Evolutionary conservation across 805 yeast species (phyloP).

Genomic region (Cyberlindnera saturnus): DNA sequence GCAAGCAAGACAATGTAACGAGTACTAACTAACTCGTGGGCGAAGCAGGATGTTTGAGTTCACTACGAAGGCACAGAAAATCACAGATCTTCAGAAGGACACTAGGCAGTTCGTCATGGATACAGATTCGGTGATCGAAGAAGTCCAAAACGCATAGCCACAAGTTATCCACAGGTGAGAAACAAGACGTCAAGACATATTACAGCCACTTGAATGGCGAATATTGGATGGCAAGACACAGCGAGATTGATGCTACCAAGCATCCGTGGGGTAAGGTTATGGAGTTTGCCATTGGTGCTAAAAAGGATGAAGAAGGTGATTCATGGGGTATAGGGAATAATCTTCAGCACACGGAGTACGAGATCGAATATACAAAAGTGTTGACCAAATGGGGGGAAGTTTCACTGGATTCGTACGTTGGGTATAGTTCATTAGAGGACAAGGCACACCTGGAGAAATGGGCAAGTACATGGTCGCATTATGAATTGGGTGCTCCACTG

Average conservation of each 20-base stretch:
- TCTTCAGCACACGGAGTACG: slow-evolving; percentile 27
- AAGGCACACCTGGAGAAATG: slow-evolving; percentile 16
- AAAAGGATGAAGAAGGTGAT: slow-evolving; percentile 6
- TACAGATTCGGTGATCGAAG: slow-evolving; percentile 23
- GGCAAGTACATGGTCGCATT: slow-evolving; percentile 27
- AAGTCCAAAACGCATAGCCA: slow-evolving; percentile 27
- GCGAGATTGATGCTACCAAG: slow-evolving; percentile 18
- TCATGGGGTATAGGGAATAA: slow-evolving; percentile 18
- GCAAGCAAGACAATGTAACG: too few relatives aligned
- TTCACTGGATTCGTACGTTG: slow-evolving; percentile 17
- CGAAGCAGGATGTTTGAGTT: slow-evolving; percentile 6
- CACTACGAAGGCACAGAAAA: slow-evolving; percentile 9
- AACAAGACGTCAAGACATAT: slow-evolving; percentile 28
- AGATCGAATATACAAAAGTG: slow-evolving; percentile 30
- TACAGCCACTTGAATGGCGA: slow-evolving; percentile 22
- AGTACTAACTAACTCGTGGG: too few relatives aligned
- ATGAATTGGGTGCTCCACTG: slow-evolving; percentile 31
- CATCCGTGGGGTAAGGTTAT: slow-evolving; percentile 24
- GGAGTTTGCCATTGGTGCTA: slow-evolving; percentile 26
- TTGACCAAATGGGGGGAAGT: slow-evolving; percentile 22
- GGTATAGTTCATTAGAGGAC: slow-evolving; percentile 6
- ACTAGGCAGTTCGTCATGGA: slow-evolving; percentile 13
- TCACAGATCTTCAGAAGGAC: slow-evolving; percentile 13
- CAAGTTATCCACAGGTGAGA: slow-evolving; percentile 20
- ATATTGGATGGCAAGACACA: slow-evolving; percentile 30